phyloP scores from a whole-genome alignment of 2,329 filamentous ascomycete species.

The Verticillium nubilum region DNA sequence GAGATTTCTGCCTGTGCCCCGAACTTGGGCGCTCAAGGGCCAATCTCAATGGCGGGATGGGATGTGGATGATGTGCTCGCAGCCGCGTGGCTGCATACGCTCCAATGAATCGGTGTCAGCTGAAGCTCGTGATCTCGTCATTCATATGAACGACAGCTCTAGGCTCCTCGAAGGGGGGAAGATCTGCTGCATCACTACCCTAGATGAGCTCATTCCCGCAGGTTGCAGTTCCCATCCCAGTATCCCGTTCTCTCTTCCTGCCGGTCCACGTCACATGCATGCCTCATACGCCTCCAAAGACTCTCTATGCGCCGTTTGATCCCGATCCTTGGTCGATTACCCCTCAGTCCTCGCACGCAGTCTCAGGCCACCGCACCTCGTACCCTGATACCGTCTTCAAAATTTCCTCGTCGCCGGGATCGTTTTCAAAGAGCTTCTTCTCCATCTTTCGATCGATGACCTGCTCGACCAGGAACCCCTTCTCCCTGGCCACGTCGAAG shows the following conservation, averaged over 20 bases:
- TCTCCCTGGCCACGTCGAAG: slow-evolving; percentile 68
- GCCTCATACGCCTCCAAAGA: not conserved
- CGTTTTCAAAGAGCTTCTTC: slow-evolving; percentile 81
- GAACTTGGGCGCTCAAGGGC: not conserved
- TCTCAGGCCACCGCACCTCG: slow-evolving; percentile 59
- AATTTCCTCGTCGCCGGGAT: slow-evolving; percentile 77
- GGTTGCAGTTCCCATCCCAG: not conserved
- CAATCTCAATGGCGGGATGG: not conserved
- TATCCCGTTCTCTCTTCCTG: not conserved
- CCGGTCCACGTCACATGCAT: not conserved
- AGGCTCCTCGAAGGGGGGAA: not conserved
- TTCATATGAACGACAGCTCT: not conserved
- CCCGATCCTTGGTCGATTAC: not conserved
- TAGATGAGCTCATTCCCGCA: not conserved
- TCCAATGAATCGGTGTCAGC: not conserved
- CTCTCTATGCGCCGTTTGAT: not conserved
- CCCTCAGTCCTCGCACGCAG: slow-evolving; percentile 18
- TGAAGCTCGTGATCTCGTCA: not conserved
- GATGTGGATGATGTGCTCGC: not conserved
- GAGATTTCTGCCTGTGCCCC: not conserved
- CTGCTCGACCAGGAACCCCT: slow-evolving; percentile 72
- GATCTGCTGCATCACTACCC: not conserved
- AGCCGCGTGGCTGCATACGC: not conserved
- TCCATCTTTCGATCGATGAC: slow-evolving; percentile 78
- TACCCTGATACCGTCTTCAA: slow-evolving; percentile 81